phyloP scores from a whole-genome alignment of 306 rosid genomes.

The Vigna angularis region DNA sequence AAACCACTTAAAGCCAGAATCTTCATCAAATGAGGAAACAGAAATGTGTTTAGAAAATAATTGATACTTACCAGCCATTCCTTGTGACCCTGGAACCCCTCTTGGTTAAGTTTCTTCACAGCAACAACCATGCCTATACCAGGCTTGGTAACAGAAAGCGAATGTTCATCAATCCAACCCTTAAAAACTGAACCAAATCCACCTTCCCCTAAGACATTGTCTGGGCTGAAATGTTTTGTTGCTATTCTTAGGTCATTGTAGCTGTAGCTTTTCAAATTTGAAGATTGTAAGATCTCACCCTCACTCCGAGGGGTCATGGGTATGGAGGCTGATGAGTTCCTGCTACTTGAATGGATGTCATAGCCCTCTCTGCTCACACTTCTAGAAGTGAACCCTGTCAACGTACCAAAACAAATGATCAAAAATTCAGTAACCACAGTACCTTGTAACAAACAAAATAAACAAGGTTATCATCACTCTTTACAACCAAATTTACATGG shows the following conservation, averaged over 20 bases:
- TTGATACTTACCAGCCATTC: constrained; percentile 78
- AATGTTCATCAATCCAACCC: constrained; percentile 84
- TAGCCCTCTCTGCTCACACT: constrained; percentile 53
- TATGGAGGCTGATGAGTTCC: constrained; percentile 53
- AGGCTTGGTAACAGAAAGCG: constrained; percentile 63
- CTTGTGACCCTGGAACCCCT: constrained; percentile 87
- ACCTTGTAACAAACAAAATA: constrained; percentile 13
- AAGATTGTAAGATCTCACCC: constrained; percentile 68
- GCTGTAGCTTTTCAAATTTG: constrained; percentile 65
- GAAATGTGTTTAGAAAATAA: neutral
- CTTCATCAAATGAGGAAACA: neutral
- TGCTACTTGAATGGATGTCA: constrained; percentile 52
- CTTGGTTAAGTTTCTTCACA: constrained; percentile 86
- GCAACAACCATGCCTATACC: constrained; percentile 79
- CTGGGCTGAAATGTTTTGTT: constrained; percentile 78
- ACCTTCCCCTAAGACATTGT: constrained; percentile 86
- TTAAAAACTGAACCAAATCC: constrained; percentile 94
- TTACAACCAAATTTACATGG: neutral
- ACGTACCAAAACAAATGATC: constrained; percentile 28
- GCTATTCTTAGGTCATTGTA: constrained; percentile 66
- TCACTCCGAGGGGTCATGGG: constrained; percentile 68
- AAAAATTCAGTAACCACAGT: constrained; percentile 26
- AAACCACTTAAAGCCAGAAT: constrained; percentile 1
- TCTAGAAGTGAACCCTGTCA: constrained; percentile 62
- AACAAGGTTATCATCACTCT: constrained; percentile 21